Base-by-base conservation (phyloP, 805 yeast genomes). In the Saturnispora kantuleensis region DNA sequence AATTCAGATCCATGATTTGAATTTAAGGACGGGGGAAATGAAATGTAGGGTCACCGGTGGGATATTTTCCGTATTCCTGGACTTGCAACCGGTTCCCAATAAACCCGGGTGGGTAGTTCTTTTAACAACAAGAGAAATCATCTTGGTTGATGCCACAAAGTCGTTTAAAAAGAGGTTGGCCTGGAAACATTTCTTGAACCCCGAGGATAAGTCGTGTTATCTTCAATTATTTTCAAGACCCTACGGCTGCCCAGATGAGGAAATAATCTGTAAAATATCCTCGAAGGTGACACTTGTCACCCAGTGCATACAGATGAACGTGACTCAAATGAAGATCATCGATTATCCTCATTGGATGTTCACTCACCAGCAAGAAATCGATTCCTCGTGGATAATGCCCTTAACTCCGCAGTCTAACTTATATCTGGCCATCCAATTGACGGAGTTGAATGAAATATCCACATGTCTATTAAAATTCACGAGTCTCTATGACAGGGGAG, bases 131-230 rank as follows among this genome's bases (percentile, higher is more conserved):
- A 74, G 71, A 46, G 89, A 84, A 52, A 42, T 88, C 7, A 70
- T 77, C 0, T 64, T 88, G 69, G 52, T 81, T 15, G 65, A 65
- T 10, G 39, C 52, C 2, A 56, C 57, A 13, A 44, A 51, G 12
- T 60, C 63, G 10, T 55, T 76, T n/a, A 62, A 62, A 29, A 68
- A 83, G 46, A 47, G 75, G 2, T 54, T 86, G 1, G 73, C 89
- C 0, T 84, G 94, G 89, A 81, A 79, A 48, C 96, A 87, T 59
- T 74, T 64, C 48, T 59, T 83, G 17, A 70, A 71, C 36, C 67
- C 72, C 7, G 50, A 57, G 1, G 95, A 85, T 52, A 70, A 73
- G 1, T 69, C 85, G 0, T 52, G 79, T 44, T 63, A 57, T 42
- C 45, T 82, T 43, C 50, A 57, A 2, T 55, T 70, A 2, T 15